Evolutionary conservation across 331 rosid genomes (phyloP).

Genomic region (Malus hybrid): DNA sequence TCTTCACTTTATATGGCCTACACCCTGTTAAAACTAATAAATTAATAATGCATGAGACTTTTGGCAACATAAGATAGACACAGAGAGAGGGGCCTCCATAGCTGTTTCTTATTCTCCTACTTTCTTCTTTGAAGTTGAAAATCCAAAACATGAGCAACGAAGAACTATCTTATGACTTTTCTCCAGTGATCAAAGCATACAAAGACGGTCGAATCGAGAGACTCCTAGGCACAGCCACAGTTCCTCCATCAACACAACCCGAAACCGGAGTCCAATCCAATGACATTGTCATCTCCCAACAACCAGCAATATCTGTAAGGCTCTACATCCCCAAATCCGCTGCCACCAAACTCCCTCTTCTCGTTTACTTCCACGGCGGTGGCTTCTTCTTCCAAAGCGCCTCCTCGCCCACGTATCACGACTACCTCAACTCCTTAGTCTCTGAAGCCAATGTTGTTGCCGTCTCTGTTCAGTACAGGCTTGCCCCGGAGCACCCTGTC

Average conservation of each 20-base stretch:
- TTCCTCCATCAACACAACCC: neutral
- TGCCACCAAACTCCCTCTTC: constrained; percentile 7
- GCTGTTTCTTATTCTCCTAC: too few relatives aligned
- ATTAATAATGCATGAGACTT: too few relatives aligned
- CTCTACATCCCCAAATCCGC: constrained; percentile 4
- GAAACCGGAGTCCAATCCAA: constrained; percentile 19
- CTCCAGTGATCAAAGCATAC: neutral
- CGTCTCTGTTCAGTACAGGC: constrained; percentile 15
- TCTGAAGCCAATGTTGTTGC: constrained; percentile 4
- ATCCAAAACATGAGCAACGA: too few relatives aligned
- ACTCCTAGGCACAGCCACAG: neutral
- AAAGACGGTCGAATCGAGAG: constrained; percentile 14
- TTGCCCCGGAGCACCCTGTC: constrained; percentile 25
- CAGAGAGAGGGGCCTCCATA: too few relatives aligned
- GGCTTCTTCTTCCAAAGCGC: constrained; percentile 10
- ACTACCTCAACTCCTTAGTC: neutral
- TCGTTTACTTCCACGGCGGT: constrained; percentile 25
- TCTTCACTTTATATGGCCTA: too few relatives aligned
- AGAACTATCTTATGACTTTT: neutral
- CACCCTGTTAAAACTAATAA: too few relatives aligned
- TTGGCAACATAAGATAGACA: too few relatives aligned
- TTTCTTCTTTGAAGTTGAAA: too few relatives aligned
- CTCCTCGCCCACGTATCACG: constrained; percentile 1
- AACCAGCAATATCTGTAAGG: constrained; percentile 7
- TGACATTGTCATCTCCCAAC: constrained; percentile 8